phyloP scores from a whole-genome alignment of 2,329 filamentous ascomycete species.

The Gaeumannomyces tritici region DNA sequence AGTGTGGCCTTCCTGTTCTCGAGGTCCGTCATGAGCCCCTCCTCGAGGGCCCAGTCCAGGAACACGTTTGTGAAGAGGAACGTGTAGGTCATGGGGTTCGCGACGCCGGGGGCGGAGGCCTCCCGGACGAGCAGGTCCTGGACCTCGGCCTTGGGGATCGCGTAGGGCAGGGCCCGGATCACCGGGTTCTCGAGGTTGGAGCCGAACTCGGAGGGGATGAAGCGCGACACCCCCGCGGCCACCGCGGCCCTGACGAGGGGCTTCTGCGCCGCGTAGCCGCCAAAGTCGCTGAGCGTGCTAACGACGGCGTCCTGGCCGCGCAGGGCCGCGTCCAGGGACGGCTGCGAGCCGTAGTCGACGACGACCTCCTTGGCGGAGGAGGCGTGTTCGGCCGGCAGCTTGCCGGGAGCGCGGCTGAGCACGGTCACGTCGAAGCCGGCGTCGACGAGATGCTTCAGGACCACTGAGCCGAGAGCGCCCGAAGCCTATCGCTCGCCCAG shows the following conservation, averaged over 20 bases:
- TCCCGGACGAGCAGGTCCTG: slow-evolving; percentile 2
- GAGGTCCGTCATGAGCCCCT: slow-evolving; percentile 7
- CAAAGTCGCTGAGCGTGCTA: slow-evolving; percentile 32
- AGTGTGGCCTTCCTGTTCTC: slow-evolving; percentile 1
- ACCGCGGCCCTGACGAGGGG: slow-evolving; percentile 10
- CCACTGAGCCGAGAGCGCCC: neutral
- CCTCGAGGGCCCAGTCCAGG: slow-evolving; percentile 17
- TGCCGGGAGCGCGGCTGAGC: slow-evolving; percentile 1
- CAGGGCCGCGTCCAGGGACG: slow-evolving; percentile 30
- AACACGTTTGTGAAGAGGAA: slow-evolving; percentile 15
- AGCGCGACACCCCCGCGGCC: slow-evolving; percentile 12
- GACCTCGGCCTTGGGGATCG: slow-evolving; percentile 35
- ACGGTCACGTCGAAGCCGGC: neutral
- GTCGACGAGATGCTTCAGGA: neutral
- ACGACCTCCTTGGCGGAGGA: neutral
- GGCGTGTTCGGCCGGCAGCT: neutral
- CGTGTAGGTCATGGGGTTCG: slow-evolving; percentile 13
- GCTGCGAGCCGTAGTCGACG: slow-evolving; percentile 26
- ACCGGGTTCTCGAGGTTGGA: slow-evolving; percentile 6
- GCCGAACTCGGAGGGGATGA: slow-evolving; percentile 15
- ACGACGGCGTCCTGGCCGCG: slow-evolving; percentile 40
- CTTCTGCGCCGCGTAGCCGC: slow-evolving; percentile 17
- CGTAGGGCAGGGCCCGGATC: slow-evolving; percentile 6
- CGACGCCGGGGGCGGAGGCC: neutral
- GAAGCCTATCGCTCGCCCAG: neutral